phyloP scores from a whole-genome alignment of 345 rosid species.

The Arabis alpina region DNA sequence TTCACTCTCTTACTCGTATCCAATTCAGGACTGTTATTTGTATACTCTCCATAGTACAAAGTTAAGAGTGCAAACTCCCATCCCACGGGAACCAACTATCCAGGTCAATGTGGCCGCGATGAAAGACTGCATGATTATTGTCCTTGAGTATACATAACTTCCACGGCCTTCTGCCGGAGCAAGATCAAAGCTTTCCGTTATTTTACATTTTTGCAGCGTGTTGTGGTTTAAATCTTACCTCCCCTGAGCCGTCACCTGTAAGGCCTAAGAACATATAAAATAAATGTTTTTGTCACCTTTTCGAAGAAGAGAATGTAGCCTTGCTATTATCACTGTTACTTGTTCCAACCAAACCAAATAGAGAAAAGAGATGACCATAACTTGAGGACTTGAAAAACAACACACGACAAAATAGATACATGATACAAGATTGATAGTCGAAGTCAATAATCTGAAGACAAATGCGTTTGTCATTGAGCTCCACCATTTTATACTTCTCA shows the following conservation, averaged over 20 bases:
- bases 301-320: too few relatives aligned
- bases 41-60: conserved; percentile 75
- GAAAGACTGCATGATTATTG: conserved; percentile 68
- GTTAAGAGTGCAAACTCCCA: conserved; percentile 71
- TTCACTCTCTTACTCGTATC: conserved; percentile 63
- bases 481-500: too few relatives aligned
- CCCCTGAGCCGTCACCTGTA: conserved; percentile 73
- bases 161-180: conserved; percentile 74
- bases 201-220: conserved; percentile 71
- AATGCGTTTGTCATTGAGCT: too few relatives aligned
- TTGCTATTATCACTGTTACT: too few relatives aligned
- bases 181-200: conserved; percentile 61
- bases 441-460: too few relatives aligned
- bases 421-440: too few relatives aligned
- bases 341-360: too few relatives aligned
- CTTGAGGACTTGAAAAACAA: too few relatives aligned
- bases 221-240: conserved; percentile 68
- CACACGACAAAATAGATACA: too few relatives aligned
- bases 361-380: too few relatives aligned
- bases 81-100: conserved; percentile 80
- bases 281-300: too few relatives aligned
- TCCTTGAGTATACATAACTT: conserved; percentile 60
- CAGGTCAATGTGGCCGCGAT: conserved; percentile 70
- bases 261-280: too few relatives aligned
- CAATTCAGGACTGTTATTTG: conserved; percentile 71